A percentile compares a stretch with the other conserved stretches of the same genome.
phyloP scores from a whole-genome alignment of 177 flowering plant genomes.

The Vitis hybrid region DNA sequence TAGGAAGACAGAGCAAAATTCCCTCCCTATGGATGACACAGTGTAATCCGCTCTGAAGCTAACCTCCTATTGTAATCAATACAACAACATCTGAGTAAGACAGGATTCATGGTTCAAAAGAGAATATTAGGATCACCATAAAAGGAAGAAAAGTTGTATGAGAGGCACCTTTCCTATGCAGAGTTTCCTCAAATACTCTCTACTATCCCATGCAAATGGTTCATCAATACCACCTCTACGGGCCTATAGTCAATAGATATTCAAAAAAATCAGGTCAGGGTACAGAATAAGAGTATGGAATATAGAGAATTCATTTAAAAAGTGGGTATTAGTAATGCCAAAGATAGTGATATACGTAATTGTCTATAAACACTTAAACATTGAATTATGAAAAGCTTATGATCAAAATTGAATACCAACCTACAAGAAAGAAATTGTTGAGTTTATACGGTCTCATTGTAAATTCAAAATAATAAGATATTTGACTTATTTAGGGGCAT shows the following conservation, averaged over 20 bases:
- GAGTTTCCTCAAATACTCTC: conserved; percentile 81
- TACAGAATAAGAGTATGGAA: not conserved
- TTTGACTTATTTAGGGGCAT: no score
- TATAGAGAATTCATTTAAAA: no score
- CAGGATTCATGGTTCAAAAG: not conserved
- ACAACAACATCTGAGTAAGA: not conserved
- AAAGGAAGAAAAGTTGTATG: not conserved
- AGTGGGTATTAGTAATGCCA: no score
- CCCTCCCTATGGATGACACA: conserved; percentile 66
- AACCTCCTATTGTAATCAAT: conserved; percentile 60
- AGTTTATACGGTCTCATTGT: no score
- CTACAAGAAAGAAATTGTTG: no score
- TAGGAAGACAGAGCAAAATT: conserved; percentile 39
- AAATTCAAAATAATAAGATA: no score
- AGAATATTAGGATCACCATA: not conserved
- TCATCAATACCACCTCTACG: conserved; percentile 85
- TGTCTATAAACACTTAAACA: no score
- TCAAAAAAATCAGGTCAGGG: no score
- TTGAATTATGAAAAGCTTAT: no score
- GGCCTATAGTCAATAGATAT: conserved; percentile 39
- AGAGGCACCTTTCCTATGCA: conserved; percentile 84
- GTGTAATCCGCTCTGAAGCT: conserved; percentile 72
- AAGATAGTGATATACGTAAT: no score
- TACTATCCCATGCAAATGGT: conserved; percentile 98
- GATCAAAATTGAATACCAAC: no score